phyloP scores from a whole-genome alignment of 2,329 filamentous ascomycete genomes.

The Colletotrichum incanum region DNA sequence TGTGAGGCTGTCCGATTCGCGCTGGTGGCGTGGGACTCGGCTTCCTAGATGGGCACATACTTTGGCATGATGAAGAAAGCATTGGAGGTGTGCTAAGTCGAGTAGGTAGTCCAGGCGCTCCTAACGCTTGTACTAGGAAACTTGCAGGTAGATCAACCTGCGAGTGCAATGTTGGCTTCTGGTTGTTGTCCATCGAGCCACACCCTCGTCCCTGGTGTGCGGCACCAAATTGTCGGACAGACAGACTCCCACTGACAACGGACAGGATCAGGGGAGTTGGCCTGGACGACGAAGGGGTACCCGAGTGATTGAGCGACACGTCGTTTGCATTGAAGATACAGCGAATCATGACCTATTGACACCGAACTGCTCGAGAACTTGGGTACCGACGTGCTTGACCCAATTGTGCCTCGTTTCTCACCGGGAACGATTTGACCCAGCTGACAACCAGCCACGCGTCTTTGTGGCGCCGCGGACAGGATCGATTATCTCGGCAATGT shows the following conservation, averaged over 20 bases:
- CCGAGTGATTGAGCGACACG: slow-evolving; percentile 18
- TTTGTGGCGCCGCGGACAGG: slow-evolving; percentile 14
- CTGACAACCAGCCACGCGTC: slow-evolving; percentile 25
- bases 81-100: not conserved
- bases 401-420: not conserved
- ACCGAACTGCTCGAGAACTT: slow-evolving; percentile 12
- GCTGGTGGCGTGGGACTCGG: slow-evolving; percentile 1
- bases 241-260: slow-evolving; percentile 27
- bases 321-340: slow-evolving; percentile 26
- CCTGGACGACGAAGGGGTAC: not conserved
- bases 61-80: slow-evolving; percentile 7
- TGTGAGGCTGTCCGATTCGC: not conserved
- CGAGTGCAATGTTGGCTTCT: slow-evolving; percentile 18
- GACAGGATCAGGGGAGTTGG: slow-evolving; percentile 22
- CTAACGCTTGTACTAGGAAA: slow-evolving; percentile 18
- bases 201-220: slow-evolving; percentile 22
- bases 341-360: slow-evolving; percentile 21
- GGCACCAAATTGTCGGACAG: slow-evolving; percentile 21
- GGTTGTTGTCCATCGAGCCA: slow-evolving; percentile 9
- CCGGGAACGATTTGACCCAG: not conserved
- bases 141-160: slow-evolving; percentile 21
- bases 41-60: not conserved
- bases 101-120: not conserved
- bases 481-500: not conserved
- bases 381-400: not conserved